Base-by-base conservation (phyloP, 2,329 filamentous ascomycete genomes). In the Fusarium sambucinum region DNA sequence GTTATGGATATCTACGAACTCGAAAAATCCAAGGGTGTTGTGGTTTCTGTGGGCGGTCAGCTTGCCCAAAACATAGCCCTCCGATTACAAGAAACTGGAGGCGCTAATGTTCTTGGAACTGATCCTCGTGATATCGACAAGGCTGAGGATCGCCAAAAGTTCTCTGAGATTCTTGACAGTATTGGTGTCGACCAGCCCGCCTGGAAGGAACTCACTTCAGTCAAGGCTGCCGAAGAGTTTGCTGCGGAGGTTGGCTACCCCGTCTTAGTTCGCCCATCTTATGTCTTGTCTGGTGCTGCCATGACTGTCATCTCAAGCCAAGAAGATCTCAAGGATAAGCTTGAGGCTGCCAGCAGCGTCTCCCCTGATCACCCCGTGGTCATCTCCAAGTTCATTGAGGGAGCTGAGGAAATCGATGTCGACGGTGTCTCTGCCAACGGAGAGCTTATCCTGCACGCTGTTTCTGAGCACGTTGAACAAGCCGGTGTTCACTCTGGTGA, bases 1-100 rank as follows among this genome's bases (percentile, higher is more conserved):
- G 95, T 98, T 12, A 97, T 98, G 93, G 96, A 99, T 79, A 98
- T 98, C 70, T 97, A 97, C 79, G 96, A 98, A 80, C 87, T 98
- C 17, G 96, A 98, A 81, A 84, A 84, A 60, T 90, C 94, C 9
- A 89, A 85, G 55, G 95, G 94, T 73, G 93, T 98, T 27, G 94
- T 98, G 6, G 95, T 98, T 10, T 97, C 94, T 61, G 94, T 98
- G 13, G 96, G 96, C 76, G 96, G 96, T 42, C 96, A 99, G 81
- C 87, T 98, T 63, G 94, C 96, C 4, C 96, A 99, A 82, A 98
- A 98, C 84, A 97, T 98, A 76, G 96, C 96, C 6, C 90, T 98
- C 47, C 92, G 93, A 72, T 88, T 99, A 6, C 95, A 98, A 82
- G 93, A 98, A 78, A 90, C 89, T 52, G 96, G 96, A 55, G 91